Percentiles rank a stretch among this genome's conserved stretches.
phyloP scores from a whole-genome alignment of 2,329 filamentous ascomycete species.

The Penicillium psychrosexuale region DNA sequence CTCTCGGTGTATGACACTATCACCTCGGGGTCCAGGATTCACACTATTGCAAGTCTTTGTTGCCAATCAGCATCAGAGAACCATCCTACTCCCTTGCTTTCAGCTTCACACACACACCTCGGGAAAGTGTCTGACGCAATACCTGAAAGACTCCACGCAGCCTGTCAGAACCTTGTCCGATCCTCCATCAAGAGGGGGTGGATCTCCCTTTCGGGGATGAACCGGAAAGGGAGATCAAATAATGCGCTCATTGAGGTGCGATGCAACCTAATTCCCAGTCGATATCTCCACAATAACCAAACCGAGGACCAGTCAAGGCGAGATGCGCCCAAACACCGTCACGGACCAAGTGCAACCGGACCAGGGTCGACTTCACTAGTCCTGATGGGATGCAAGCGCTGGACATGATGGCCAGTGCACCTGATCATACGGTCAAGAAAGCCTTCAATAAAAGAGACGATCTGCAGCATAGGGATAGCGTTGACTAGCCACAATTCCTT shows the following conservation, averaged over 20 bases:
- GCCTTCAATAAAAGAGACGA: slow-evolving; percentile 5
- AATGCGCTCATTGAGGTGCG: slow-evolving; percentile 1
- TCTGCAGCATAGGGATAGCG: slow-evolving; percentile 7
- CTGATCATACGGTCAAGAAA: slow-evolving; percentile 3
- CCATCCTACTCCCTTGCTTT: slow-evolving; percentile 11
- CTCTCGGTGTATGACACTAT: slow-evolving; percentile 17
- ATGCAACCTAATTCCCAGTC: slow-evolving; percentile 13
- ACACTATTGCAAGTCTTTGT: slow-evolving; percentile 4
- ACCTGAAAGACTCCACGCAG: slow-evolving; percentile 1
- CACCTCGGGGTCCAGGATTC: slow-evolving; percentile 3
- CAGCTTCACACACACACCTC: slow-evolving; percentile 5
- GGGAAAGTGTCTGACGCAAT: neutral
- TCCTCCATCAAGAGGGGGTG: neutral
- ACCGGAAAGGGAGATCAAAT: slow-evolving; percentile 7
- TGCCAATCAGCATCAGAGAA: slow-evolving; percentile 15
- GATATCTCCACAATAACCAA: neutral
- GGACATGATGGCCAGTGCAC: slow-evolving; percentile 7
- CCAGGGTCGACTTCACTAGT: neutral
- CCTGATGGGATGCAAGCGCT: neutral
- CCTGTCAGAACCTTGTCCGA: slow-evolving; percentile 7
- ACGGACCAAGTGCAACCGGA: neutral
- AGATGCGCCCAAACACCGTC: neutral
- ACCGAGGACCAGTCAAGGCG: neutral
- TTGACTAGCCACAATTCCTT: neutral
- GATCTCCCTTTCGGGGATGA: neutral